These are phyloP conservation scores for Magnaporthiopsis incrustans DNA, from an alignment of 2,329 filamentous ascomycete species.

Conservation along the genomic window DNA sequence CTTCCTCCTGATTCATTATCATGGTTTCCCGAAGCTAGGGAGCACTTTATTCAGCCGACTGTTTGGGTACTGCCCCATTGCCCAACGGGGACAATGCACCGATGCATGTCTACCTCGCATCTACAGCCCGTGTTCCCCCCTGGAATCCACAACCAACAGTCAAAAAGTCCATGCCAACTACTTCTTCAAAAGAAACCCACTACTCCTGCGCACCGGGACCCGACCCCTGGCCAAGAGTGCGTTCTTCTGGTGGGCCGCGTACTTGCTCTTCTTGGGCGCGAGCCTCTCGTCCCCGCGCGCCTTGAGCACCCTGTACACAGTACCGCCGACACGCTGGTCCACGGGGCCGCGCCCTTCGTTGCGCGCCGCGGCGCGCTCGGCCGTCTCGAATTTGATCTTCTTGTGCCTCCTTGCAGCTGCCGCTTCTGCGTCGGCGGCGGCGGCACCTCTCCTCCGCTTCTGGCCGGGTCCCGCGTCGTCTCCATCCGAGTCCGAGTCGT, in stretches of 20 bases:
- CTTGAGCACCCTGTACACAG: conserved; percentile 42
- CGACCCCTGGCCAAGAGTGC: conserved; percentile 38
- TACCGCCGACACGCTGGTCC: conserved; percentile 44
- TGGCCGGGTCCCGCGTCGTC: conserved; percentile 13
- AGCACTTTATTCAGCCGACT: too few species aligned
- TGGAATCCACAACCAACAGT: not conserved
- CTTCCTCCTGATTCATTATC: too few species aligned
- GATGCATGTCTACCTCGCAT: too few species aligned
- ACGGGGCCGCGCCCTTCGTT: conserved; percentile 11
- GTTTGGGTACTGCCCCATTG: too few species aligned
- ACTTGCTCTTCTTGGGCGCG: conserved; percentile 38
- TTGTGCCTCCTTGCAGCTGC: conserved; percentile 23
- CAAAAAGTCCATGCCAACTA: conserved; percentile 5
- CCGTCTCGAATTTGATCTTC: conserved; percentile 35
- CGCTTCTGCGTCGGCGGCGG: conserved; percentile 2
- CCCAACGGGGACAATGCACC: too few species aligned
- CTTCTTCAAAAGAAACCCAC: conserved; percentile 37
- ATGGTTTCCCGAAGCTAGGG: too few species aligned
- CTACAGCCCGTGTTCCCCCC: too few species aligned
- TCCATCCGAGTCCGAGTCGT: conserved; percentile 31
- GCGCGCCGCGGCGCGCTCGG: conserved; percentile 22
- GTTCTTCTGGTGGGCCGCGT: conserved; percentile 33
- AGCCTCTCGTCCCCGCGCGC: conserved; percentile 36
- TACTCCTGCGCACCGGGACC: conserved; percentile 23
- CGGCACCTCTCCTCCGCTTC: conserved; percentile 5